Evolutionary conservation across 2,329 filamentous ascomycete species (phyloP), one percentile per base, ranked within the genome.

Genomic region (Malbranchea cinnamomea): DNA sequence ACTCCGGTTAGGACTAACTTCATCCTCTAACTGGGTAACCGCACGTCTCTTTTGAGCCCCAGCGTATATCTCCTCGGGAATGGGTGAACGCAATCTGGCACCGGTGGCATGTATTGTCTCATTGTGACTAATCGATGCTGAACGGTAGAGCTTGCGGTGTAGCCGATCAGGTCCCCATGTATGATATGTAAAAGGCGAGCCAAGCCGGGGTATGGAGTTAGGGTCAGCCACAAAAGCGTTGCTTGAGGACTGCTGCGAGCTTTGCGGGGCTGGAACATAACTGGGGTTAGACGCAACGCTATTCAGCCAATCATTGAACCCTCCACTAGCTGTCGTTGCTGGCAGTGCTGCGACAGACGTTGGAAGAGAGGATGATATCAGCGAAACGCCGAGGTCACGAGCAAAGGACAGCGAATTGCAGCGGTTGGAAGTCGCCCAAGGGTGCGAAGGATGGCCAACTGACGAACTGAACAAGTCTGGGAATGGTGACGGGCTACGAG

Each of bases 401-500:
- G 59, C 60, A 40, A 59, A 62, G 4, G 47, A 42, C 3, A 50
- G 43, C 4, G 51, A 45, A 23, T 33, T 45, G 23, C 37, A 38
- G 20, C 39, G 36, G 26, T n/a, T n/a, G n/a, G n/a, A n/a, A n/a
- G n/a, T n/a, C n/a, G n/a, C n/a, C n/a, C n/a, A n/a, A n/a, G n/a
- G n/a, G n/a, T n/a, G n/a, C n/a, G n/a, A n/a, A n/a, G n/a, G n/a
- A n/a, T n/a, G n/a, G n/a, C n/a, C n/a, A n/a, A n/a, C n/a, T n/a
- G n/a, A n/a, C n/a, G n/a, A n/a, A 10, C 50, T 43, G 19, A 53
- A 46, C 24, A 54, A 46, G 25, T 61, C 54, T 23, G 48, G 49
- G 41, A 69, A 62, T 2, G 71, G 71, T 14, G 71, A 74, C 7
- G 72, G 71, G 32, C 67, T 75, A 30, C 70, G 60, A 21, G 63